A percentile compares a stretch with the other conserved stretches of the same genome.
These are phyloP conservation scores for Starmerella floricola DNA, from an alignment of 805 yeast species.

Conservation along the genomic window DNA sequence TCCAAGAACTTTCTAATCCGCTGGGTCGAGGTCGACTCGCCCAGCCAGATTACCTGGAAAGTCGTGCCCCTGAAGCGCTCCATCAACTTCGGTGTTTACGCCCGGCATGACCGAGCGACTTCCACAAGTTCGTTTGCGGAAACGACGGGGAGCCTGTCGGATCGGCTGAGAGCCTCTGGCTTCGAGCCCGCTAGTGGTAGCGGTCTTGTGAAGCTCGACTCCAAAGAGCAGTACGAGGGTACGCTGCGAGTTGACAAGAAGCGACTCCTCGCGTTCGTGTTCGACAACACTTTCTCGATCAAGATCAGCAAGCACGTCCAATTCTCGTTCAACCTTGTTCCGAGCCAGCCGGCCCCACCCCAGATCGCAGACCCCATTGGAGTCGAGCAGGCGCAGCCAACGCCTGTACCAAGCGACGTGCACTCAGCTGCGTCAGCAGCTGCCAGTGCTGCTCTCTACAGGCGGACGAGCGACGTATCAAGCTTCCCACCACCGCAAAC, in stretches of 20 bases:
- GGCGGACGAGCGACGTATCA: background rate
- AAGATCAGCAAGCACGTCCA: conserved; percentile 69
- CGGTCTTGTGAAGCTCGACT: conserved; percentile 46
- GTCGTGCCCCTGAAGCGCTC: conserved; percentile 65
- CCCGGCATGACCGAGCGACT: conserved; percentile 15
- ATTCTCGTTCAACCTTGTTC: conserved; percentile 33
- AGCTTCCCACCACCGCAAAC: too few species aligned
- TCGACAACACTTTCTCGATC: conserved; percentile 85
- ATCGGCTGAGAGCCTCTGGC: conserved; percentile 45
- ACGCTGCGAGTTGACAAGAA: conserved; percentile 39
- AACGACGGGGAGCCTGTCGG: conserved; percentile 25
- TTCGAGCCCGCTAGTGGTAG: conserved; percentile 34
- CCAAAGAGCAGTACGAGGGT: conserved; percentile 54
- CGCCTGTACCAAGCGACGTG: background rate
- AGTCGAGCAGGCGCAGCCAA: too few species aligned
- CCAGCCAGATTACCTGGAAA: conserved; percentile 61
- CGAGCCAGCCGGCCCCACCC: background rate
- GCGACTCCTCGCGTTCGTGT: conserved; percentile 74
- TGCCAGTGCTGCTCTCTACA: conserved; percentile 6
- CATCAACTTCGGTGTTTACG: conserved; percentile 31
- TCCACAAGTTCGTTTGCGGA: conserved; percentile 23
- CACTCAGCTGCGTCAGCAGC: conserved; percentile 7
- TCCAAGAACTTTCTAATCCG: conserved; percentile 80
- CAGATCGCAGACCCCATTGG: background rate
- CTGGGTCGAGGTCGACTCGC: conserved; percentile 73